Percentiles rank a stretch among this genome's conserved stretches.
phyloP scores from a whole-genome alignment of 1,284 basidiomycete species.

The Trametes versicolor region DNA sequence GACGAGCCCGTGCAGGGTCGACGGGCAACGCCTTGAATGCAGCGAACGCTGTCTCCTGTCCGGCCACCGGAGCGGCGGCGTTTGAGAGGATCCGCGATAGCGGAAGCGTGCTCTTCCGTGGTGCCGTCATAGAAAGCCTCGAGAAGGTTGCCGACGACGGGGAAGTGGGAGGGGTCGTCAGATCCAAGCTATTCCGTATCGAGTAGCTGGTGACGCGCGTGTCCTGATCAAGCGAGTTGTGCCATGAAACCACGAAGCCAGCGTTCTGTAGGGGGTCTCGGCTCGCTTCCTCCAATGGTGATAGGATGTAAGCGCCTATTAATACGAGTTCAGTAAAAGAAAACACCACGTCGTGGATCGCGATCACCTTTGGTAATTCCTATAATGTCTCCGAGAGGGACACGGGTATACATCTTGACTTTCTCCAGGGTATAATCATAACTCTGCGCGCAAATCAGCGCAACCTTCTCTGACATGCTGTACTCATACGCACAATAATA shows the following conservation, averaged over 20 bases:
- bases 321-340: not conserved
- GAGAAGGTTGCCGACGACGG: constrained; percentile 27
- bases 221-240: constrained; percentile 63
- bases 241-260: constrained; percentile 85
- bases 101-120: constrained; percentile 39
- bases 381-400: constrained; percentile 87
- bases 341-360: not conserved
- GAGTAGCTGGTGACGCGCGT: constrained; percentile 88
- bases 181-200: constrained; percentile 70
- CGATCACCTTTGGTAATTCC: constrained; percentile 81
- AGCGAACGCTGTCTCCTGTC: constrained; percentile 58
- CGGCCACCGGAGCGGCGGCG: constrained; percentile 44
- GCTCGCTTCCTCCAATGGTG: constrained; percentile 89
- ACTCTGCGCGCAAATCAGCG: constrained; percentile 55
- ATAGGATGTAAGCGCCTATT: constrained; percentile 89
- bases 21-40: constrained; percentile 83
- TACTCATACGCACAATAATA: constrained; percentile 60
- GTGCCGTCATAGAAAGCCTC: constrained; percentile 21
- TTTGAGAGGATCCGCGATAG: constrained; percentile 48
- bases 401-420: constrained; percentile 88
- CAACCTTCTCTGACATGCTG: constrained; percentile 18
- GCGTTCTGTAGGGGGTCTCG: constrained; percentile 88
- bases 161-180: constrained; percentile 40
- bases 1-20: constrained; percentile 65
- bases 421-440: constrained; percentile 94